These are phyloP conservation scores for Antitrichia curtipendula DNA, from an alignment of 225 moss, liverwort and hornwort genomes.

Conservation along the genomic window DNA sequence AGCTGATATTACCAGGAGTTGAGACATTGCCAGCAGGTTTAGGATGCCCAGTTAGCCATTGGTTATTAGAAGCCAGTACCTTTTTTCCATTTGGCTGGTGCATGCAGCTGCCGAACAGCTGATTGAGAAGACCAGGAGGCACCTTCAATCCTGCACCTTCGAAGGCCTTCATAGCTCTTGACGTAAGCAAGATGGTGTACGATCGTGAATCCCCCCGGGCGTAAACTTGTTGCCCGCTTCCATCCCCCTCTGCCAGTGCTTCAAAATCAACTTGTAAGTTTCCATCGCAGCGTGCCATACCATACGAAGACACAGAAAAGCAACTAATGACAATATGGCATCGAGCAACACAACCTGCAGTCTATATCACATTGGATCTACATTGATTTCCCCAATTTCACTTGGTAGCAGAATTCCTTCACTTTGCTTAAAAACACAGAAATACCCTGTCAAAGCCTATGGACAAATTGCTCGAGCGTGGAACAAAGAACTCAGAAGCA, in stretches of 20 bases:
- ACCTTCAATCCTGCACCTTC: constrained; percentile 31
- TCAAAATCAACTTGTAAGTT: background rate
- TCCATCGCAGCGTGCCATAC: background rate
- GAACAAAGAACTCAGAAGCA: background rate
- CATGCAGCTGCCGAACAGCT: constrained; percentile 7
- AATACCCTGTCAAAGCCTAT: background rate
- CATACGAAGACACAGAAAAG: background rate
- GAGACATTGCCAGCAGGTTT: background rate
- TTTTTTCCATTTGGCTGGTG: constrained; percentile 24
- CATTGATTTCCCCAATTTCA: background rate
- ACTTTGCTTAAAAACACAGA: background rate
- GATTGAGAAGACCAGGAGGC: constrained; percentile 32
- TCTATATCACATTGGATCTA: background rate
- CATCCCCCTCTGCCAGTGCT: constrained; percentile 5
- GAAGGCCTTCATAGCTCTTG: constrained; percentile 31
- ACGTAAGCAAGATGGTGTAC: constrained; percentile 27
- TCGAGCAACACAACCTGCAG: background rate
- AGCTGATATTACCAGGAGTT: background rate
- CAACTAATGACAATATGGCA: background rate
- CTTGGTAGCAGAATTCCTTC: background rate
- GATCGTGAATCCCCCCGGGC: constrained; percentile 20
- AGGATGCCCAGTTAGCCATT: background rate
- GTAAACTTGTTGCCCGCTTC: constrained; percentile 22
- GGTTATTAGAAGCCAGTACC: background rate
- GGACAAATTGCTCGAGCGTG: background rate